These are phyloP conservation scores for Herpetomonas muscarum DNA, from an alignment of 208 protist species.

Conservation along the genomic window DNA sequence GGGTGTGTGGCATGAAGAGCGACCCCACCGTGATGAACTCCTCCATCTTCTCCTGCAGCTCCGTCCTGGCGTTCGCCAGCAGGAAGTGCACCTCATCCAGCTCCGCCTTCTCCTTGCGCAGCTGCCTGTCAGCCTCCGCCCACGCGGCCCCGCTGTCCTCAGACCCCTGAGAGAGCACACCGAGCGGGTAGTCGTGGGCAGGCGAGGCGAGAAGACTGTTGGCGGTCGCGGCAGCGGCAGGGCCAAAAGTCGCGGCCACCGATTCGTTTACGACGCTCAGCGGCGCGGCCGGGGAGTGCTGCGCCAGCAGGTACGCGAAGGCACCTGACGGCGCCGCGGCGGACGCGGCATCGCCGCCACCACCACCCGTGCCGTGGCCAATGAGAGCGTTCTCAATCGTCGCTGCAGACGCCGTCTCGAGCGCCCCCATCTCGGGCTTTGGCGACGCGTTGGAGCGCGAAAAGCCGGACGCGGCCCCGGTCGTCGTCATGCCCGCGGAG, in stretches of 20 bases:
- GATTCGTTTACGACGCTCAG: no score
- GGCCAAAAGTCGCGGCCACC: no score
- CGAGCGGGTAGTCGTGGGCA: no score
- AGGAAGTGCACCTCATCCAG: constrained; percentile 55
- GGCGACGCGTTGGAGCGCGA: no score
- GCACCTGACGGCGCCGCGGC: not conserved
- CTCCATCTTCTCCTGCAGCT: constrained; percentile 38
- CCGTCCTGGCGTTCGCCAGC: constrained; percentile 27
- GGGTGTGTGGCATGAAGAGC: constrained; percentile 60
- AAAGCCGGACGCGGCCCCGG: no score
- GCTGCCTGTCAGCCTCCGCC: constrained; percentile 37
- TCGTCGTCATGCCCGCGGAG: not conserved
- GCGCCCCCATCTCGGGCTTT: not conserved
- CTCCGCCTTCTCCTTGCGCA: constrained; percentile 44
- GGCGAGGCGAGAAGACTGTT: no score
- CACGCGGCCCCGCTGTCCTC: constrained; percentile 10
- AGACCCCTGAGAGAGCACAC: not conserved
- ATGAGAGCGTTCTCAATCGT: not conserved
- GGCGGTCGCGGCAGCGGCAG: no score
- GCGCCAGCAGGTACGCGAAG: no score
- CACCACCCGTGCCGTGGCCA: not conserved
- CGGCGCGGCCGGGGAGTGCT: not conserved
- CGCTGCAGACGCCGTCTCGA: not conserved
- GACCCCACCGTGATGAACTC: constrained; percentile 34
- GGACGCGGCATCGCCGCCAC: constrained; percentile 1